Conservation (phyloP, 306 rosid genomes). For the Castanea sativa region DNA sequence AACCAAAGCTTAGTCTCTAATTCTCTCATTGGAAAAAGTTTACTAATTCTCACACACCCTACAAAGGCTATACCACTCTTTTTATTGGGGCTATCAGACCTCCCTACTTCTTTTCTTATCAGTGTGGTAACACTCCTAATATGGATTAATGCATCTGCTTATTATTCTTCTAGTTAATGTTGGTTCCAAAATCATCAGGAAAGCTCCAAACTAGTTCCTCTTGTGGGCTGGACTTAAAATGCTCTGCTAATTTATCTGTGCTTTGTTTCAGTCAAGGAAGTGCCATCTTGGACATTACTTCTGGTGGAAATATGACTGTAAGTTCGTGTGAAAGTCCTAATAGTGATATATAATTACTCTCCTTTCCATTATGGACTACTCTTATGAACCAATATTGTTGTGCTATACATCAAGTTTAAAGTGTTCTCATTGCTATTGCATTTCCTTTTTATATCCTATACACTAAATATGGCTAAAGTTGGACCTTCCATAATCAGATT, state of each 20-base stretch:
- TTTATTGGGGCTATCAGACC: no score
- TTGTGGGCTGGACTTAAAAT: constrained; percentile 1
- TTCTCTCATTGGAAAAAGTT: no score
- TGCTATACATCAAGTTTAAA: not conserved
- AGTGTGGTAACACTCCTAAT: no score
- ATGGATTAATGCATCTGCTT: no score
- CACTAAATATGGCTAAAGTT: not conserved
- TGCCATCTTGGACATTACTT: constrained; percentile 59
- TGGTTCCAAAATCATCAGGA: no score
- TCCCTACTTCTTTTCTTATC: no score
- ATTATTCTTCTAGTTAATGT: no score
- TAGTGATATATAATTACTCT: not conserved
- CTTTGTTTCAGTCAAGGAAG: constrained; percentile 87
- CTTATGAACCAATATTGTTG: not conserved
- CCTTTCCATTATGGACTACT: constrained; percentile 5
- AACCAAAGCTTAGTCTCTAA: no score
- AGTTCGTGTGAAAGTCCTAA: constrained; percentile 30
- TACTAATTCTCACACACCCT: no score
- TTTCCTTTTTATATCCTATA: not conserved
- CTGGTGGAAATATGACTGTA: constrained; percentile 89
- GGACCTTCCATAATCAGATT: not conserved
- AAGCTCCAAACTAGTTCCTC: not conserved
- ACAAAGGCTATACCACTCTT: no score
- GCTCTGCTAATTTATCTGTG: constrained; percentile 22
- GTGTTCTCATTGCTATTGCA: not conserved